Base-by-base conservation (phyloP, 805 yeast species). In the Zygotorulaspora sp. region DNA sequence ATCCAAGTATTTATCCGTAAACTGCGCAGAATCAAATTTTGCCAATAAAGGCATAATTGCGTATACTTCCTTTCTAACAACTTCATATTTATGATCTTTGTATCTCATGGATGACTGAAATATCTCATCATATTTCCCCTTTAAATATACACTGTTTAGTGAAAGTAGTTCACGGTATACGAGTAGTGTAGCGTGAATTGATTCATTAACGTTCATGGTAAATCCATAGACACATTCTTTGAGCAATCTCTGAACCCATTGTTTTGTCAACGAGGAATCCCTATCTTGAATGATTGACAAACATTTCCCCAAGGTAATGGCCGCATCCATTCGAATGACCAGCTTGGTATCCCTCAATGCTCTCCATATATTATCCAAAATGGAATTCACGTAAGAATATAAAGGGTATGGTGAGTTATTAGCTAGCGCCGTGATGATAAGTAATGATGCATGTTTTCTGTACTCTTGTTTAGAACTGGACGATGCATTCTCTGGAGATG, bases 381-480 rank as follows among this genome's bases (percentile, higher is more conserved):
- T 80, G 27, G 83, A 82, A 43, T 81, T 78, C 21, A 87, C 82
- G 58, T 83, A 85, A 23, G 80, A 76, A 55, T 83, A 83, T 35
- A 90, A 67, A 40, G 88, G 66, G 6, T 94, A 84, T 2, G 97
- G 96, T 1, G 95, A 83, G 53, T 85, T 84, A 38, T 77, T 77
- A 0, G 96, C 96, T 44, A 92, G 71, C 1, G 96, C 83, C 6
- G 82, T 75, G 27, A 92, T 75, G 28, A 87, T 79, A 36, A 90
- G 68, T 25, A 88, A 78, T 1, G 97, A 95, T 0, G 97, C 96
- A 56, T 90, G 97, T 46, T 92, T 77, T 52, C 94, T 75, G 30
- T 75, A 74, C 50, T 87, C 96, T 52, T 83, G 87, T 47, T 86
- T 80, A 45, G 88, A 95, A 36, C 54, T 62, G 2, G 62, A 55